phyloP scores from a whole-genome alignment of 2,329 filamentous ascomycete species.

The Neofusicoccum kwambonambiense region DNA sequence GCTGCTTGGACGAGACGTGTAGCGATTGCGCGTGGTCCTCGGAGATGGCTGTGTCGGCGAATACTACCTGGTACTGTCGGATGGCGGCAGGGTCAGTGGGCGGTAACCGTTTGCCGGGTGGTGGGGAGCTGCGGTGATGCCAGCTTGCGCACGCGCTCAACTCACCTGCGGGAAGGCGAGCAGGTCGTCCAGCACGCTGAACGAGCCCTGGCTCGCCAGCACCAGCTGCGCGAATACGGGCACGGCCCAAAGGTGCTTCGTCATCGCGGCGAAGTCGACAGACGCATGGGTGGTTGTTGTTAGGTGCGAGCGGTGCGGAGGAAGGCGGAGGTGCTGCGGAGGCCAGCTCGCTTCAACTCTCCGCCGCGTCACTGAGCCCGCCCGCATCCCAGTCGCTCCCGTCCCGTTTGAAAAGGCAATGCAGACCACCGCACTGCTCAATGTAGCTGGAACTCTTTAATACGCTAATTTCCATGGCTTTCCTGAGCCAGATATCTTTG shows the following conservation, averaged over 20 bases:
- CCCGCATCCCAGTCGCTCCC: neutral
- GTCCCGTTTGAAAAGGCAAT: too few relatives aligned
- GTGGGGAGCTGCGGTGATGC: neutral
- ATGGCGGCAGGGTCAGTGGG: neutral
- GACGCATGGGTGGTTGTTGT: conserved; percentile 6
- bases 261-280: conserved; percentile 21
- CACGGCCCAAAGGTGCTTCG: conserved; percentile 50
- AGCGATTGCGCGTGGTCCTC: conserved; percentile 64
- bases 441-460: neutral
- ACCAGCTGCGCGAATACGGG: conserved; percentile 48
- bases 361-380: neutral
- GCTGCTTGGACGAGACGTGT: neutral
- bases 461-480: neutral
- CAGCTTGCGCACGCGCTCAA: conserved; percentile 3
- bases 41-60: conserved; percentile 69
- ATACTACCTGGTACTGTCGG: conserved; percentile 75
- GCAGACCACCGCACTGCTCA: neutral
- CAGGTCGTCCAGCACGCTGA: conserved; percentile 86
- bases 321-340: conserved; percentile 18
- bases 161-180: conserved; percentile 81
- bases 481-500: neutral
- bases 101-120: neutral
- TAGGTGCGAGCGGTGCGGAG: neutral
- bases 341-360: conserved; percentile 18
- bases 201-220: conserved; percentile 58